These are phyloP conservation scores for Oryza australiensis DNA, from an alignment of 176 grass and related monocot genomes.

Conservation along the genomic window DNA sequence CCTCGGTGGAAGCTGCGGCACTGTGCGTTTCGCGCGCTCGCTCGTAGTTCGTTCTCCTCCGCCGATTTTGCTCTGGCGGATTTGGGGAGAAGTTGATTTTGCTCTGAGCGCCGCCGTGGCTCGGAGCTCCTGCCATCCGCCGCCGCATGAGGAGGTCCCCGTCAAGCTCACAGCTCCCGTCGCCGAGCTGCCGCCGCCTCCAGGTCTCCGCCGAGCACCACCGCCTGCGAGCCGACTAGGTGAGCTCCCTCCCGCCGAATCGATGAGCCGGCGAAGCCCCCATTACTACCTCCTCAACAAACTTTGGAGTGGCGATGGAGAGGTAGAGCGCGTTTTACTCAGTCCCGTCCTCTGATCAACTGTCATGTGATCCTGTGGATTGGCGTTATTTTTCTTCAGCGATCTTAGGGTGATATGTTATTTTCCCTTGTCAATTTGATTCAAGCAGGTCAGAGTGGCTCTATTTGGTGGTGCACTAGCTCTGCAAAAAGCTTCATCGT, in stretches of 20 bases:
- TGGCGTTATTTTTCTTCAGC: not conserved
- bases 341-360: not conserved
- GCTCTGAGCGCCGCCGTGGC: not conserved
- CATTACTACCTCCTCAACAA: not conserved
- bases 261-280: not conserved
- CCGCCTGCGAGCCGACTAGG: not conserved
- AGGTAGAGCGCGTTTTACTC: not conserved
- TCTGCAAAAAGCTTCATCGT: not conserved
- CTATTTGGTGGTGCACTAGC: not conserved
- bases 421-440: not conserved
- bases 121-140: not conserved
- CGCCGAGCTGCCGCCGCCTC: not conserved
- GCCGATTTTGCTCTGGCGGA: not conserved
- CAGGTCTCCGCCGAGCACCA: not conserved
- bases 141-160: not conserved
- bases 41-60: not conserved
- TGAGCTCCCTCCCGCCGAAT: not conserved
- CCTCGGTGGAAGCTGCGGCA: not conserved
- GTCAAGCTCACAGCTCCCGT: not conserved
- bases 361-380: not conserved
- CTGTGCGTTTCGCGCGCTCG: not conserved
- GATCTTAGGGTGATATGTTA: not conserved
- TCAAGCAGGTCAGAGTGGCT: conserved; percentile 24
- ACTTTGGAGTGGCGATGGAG: not conserved
- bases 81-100: not conserved